phyloP scores from a whole-genome alignment of 2,329 filamentous ascomycete genomes.

The Phoma herbarum region DNA sequence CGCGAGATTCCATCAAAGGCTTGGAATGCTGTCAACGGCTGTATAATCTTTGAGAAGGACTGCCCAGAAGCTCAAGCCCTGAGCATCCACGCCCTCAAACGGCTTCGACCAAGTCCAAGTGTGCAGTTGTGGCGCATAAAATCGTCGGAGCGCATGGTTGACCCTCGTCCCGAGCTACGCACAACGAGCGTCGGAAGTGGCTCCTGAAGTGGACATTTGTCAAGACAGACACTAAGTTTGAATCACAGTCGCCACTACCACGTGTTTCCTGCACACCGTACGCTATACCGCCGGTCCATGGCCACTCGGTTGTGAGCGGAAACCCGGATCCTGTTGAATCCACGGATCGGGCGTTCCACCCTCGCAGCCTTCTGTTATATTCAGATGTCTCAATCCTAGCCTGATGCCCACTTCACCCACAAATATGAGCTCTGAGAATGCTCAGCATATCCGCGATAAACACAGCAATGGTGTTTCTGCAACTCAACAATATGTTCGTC shows the following conservation, averaged over 20 bases:
- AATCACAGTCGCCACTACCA: background rate
- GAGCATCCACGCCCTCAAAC: background rate
- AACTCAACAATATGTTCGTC: background rate
- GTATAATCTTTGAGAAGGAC: background rate
- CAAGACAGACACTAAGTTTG: background rate
- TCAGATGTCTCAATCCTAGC: background rate
- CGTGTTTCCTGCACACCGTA: background rate
- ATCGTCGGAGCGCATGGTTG: background rate
- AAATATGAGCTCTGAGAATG: background rate
- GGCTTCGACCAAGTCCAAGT: background rate
- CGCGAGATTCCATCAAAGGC: background rate
- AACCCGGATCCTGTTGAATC: background rate
- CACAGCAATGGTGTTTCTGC: background rate
- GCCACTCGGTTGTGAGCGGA: background rate
- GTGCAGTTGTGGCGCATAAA: background rate
- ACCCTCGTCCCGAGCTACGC: background rate
- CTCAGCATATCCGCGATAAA: background rate
- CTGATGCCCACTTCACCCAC: background rate
- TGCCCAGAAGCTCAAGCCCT: background rate
- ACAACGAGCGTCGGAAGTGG: background rate
- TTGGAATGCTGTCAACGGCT: background rate
- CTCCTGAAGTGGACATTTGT: background rate
- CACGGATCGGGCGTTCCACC: background rate
- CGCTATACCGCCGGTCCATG: background rate
- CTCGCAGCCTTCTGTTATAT: background rate